Evolutionary conservation across 2,329 filamentous ascomycete species (phyloP), one percentile per base, ranked within the genome.

Genomic region (Nemania abortiva): DNA sequence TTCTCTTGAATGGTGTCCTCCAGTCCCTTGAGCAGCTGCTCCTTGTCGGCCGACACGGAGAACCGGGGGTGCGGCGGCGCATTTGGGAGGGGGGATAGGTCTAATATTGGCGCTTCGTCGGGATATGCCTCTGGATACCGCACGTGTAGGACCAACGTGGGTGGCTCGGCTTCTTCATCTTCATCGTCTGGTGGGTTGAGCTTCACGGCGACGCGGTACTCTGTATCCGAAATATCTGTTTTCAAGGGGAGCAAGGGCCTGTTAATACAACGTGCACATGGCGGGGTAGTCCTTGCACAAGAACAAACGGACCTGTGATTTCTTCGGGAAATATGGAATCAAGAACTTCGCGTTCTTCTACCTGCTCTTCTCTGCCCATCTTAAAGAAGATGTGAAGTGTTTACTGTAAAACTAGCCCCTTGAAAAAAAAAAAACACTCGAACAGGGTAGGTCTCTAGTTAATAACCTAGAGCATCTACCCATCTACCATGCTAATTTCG

Each of bases 251-350:
- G 34, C 45, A 22, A 56, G 11, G 57, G 24, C 11, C 29, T 47
- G 59, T 69, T 27, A 71, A 64, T 68, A 61, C 47, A 11, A 45
- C 39, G 59, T 31, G 50, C 31, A 49, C 53, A 61, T 67, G 37
- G 70, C 59, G 68, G 65, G 68, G 63, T 61, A 63, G 27, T 56
- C 18, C 18, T 13, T 47, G 53, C 55, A 54, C n/a, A 37, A 29
- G n/a, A 27, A 27, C 5, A 50, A 18, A 74, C 74, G 50, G 77
- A 95, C 94, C 92, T 87, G 91, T 95, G 75, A 99, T 97, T 84
- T 99, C 96, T 69, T 99, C 95, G 1, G 96, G 94, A 75, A 98
- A 99, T 78, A 99, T 99, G 70, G 95, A 98, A 79, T 97, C 94
- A 79, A 99, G 93, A 76, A 99, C 95, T 82, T 99, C 96, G 70